These are phyloP conservation scores for Sarocladium strictum DNA, from an alignment of 2,329 filamentous ascomycete species.

Conservation along the genomic window DNA sequence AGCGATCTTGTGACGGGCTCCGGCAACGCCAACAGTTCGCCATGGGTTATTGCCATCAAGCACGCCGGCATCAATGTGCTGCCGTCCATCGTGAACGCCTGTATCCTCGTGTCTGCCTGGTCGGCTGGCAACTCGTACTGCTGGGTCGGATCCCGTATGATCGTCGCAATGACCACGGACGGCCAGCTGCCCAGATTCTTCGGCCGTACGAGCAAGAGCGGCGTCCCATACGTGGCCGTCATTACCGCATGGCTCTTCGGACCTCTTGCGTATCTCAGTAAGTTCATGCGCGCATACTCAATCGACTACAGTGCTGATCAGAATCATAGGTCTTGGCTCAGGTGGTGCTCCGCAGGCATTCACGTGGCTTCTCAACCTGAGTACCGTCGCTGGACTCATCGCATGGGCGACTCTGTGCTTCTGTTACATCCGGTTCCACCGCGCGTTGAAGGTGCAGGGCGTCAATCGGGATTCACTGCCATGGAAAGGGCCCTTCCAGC, in stretches of 20 bases:
- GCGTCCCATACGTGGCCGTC: slow-evolving; percentile 57
- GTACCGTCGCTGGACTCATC: slow-evolving; percentile 55
- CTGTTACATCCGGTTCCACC: slow-evolving; percentile 54
- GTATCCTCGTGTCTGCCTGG: slow-evolving; percentile 71
- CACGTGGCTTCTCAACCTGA: slow-evolving; percentile 66
- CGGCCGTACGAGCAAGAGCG: slow-evolving; percentile 62
- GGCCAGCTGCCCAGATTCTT: slow-evolving; percentile 68
- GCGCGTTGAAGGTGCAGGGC: slow-evolving; percentile 47
- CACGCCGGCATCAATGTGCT: slow-evolving; percentile 57
- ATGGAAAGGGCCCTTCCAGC: slow-evolving; percentile 40
- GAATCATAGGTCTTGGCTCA: background rate
- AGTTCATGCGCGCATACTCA: no score
- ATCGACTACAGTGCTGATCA: no score
- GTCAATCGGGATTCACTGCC: slow-evolving; percentile 40
- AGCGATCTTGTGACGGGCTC: slow-evolving; percentile 2
- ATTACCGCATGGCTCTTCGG: slow-evolving; percentile 52
- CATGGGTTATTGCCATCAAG: slow-evolving; percentile 69
- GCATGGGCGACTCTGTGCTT: slow-evolving; percentile 55
- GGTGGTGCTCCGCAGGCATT: slow-evolving; percentile 31
- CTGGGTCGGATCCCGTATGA: slow-evolving; percentile 67
- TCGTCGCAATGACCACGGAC: slow-evolving; percentile 67
- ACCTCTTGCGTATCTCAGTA: slow-evolving; percentile 57
- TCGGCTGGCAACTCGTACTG: slow-evolving; percentile 72
- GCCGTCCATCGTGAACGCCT: slow-evolving; percentile 65
- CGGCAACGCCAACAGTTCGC: slow-evolving; percentile 44